These are phyloP conservation scores for Colletotrichum liriopes DNA, from an alignment of 2,329 filamentous ascomycete species.

Conservation along the genomic window DNA sequence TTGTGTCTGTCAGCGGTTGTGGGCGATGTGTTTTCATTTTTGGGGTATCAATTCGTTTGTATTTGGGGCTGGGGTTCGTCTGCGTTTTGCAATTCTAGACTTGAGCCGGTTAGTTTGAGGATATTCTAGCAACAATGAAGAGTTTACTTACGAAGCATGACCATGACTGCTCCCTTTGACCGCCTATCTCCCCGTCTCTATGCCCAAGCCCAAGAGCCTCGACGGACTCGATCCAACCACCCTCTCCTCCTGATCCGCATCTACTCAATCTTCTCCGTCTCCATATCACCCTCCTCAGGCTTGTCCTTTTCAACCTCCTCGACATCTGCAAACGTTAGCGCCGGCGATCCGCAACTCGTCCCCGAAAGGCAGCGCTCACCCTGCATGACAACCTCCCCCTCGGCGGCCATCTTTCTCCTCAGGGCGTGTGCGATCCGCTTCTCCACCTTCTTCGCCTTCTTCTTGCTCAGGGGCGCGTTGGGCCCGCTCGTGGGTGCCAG, in stretches of 20 bases:
- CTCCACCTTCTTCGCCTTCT: slow-evolving; percentile 71
- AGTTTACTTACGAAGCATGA: slow-evolving; percentile 36
- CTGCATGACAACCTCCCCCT: slow-evolving; percentile 66
- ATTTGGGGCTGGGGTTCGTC: slow-evolving; percentile 13
- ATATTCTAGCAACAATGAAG: neutral
- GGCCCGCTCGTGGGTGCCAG: slow-evolving; percentile 71
- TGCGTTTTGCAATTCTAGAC: slow-evolving; percentile 13
- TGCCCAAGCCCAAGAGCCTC: neutral
- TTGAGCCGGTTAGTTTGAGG: neutral
- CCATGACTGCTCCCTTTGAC: slow-evolving; percentile 22
- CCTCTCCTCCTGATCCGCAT: too few species aligned
- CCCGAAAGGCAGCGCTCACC: slow-evolving; percentile 50
- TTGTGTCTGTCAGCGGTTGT: neutral
- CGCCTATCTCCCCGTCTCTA: neutral
- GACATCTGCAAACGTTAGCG: slow-evolving; percentile 16
- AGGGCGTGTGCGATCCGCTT: slow-evolving; percentile 67
- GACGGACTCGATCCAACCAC: neutral
- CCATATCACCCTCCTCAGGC: slow-evolving; percentile 10
- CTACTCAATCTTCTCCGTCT: slow-evolving; percentile 34
- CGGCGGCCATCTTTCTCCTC: slow-evolving; percentile 66
- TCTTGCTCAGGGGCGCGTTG: slow-evolving; percentile 64
- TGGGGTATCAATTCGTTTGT: slow-evolving; percentile 41
- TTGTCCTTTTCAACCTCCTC: slow-evolving; percentile 7
- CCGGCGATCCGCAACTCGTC: neutral
- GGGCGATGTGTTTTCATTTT: neutral